Evolutionary conservation across 805 yeast species (phyloP).

Genomic region (Blastobotrys mokoenaii): DNA sequence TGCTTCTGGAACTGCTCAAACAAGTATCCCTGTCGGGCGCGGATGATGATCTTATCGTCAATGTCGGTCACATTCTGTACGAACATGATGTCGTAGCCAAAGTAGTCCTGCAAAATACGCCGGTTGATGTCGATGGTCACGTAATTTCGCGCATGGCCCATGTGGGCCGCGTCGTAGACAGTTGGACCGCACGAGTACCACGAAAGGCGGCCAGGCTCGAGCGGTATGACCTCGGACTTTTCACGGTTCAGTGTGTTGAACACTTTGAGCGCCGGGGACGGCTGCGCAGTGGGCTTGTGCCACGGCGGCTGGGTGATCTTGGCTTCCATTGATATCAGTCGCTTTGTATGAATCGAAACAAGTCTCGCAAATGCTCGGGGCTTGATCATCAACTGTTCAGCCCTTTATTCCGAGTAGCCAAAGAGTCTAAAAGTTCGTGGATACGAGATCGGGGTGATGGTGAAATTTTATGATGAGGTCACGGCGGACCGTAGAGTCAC

Average conservation of each 20-base stretch:
- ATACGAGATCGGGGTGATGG: too few relatives aligned
- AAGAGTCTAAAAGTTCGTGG: not conserved
- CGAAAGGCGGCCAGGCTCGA: slow-evolving; percentile 49
- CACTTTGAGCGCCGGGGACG: slow-evolving; percentile 41
- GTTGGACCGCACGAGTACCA: slow-evolving; percentile 99
- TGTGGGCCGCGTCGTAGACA: slow-evolving; percentile 89
- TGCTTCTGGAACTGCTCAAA: slow-evolving; percentile 48
- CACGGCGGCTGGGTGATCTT: slow-evolving; percentile 42
- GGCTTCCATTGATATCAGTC: slow-evolving; percentile 8
- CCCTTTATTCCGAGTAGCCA: too few relatives aligned
- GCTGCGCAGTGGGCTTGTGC: slow-evolving; percentile 32
- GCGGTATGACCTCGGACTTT: slow-evolving; percentile 73
- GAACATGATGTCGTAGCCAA: slow-evolving; percentile 79
- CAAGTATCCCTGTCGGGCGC: slow-evolving; percentile 84
- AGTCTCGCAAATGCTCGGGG: not conserved
- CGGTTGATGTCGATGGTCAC: slow-evolving; percentile 91
- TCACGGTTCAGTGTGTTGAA: slow-evolving; percentile 79
- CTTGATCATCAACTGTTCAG: not conserved
- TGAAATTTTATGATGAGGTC: too few relatives aligned
- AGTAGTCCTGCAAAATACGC: slow-evolving; percentile 80
- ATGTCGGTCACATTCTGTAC: slow-evolving; percentile 98
- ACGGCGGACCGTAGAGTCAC: too few relatives aligned
- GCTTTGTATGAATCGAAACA: not conserved
- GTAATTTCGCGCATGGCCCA: slow-evolving; percentile 98
- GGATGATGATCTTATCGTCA: slow-evolving; percentile 90